These are phyloP conservation scores for Nicotiana attenuata DNA, from an alignment of 257 asterid species.

Conservation along the genomic window DNA sequence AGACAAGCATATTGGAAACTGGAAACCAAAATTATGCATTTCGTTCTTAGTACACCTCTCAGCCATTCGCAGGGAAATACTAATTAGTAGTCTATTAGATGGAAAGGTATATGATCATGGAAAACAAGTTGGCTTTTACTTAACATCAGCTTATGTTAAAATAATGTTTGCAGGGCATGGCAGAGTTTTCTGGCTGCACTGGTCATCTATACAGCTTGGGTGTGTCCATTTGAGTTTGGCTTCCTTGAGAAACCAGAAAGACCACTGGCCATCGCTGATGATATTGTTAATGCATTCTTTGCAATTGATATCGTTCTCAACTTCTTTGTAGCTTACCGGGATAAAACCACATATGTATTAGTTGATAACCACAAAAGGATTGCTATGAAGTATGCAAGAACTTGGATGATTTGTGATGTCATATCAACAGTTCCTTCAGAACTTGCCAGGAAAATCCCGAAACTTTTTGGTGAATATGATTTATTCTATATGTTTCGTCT, in stretches of 20 bases:
- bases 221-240: slow-evolving; percentile 50
- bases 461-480: slow-evolving; percentile 32
- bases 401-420: slow-evolving; percentile 50
- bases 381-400: slow-evolving; percentile 38
- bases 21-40: too few relatives aligned
- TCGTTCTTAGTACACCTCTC: too few relatives aligned
- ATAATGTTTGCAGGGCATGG: slow-evolving; percentile 43
- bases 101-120: too few relatives aligned
- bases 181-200: slow-evolving; percentile 36
- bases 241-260: slow-evolving; percentile 38
- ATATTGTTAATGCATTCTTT: slow-evolving; percentile 50
- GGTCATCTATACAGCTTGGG: slow-evolving; percentile 58
- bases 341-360: slow-evolving; percentile 35
- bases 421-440: slow-evolving; percentile 57
- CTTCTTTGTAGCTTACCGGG: slow-evolving; percentile 60
- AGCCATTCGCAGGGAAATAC: too few relatives aligned
- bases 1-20: too few relatives aligned
- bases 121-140: not conserved
- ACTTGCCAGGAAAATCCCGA: slow-evolving; percentile 33
- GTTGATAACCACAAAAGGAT: slow-evolving; percentile 38
- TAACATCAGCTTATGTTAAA: not conserved
- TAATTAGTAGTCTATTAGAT: too few relatives aligned
- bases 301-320: slow-evolving; percentile 54
- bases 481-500: slow-evolving; percentile 57
- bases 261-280: slow-evolving; percentile 40